Percentiles rank a stretch among this genome's conserved stretches.
Conservation (phyloP, 371 early-diverging fungal genomes). For the Entomophthora muscae region DNA sequence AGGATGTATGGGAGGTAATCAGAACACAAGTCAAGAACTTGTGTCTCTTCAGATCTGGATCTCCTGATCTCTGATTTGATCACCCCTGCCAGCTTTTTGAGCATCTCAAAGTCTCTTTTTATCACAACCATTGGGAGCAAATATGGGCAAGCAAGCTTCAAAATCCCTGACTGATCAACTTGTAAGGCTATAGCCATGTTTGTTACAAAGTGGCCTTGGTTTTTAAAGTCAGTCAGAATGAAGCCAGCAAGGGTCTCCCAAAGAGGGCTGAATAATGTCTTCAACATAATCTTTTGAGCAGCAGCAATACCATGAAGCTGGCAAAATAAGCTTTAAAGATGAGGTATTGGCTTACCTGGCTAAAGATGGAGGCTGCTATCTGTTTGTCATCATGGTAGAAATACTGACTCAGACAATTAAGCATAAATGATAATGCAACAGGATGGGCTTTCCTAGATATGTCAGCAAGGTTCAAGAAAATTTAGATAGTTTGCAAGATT, state of each 20-base stretch:
- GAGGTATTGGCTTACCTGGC: not conserved
- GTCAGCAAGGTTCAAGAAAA: not conserved
- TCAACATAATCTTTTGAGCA: not conserved
- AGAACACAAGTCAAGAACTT: not conserved
- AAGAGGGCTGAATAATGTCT: not conserved
- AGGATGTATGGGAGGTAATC: not conserved
- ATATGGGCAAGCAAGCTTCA: not conserved
- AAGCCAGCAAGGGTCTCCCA: not conserved
- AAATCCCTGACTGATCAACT: not conserved
- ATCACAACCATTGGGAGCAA: not conserved
- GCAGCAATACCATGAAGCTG: not conserved
- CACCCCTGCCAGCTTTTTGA: not conserved
- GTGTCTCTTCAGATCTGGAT: not conserved
- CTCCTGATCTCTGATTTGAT: not conserved
- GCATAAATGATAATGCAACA: not conserved
- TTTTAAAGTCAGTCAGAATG: not conserved
- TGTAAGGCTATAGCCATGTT: not conserved
- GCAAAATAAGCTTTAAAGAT: too few relatives aligned
- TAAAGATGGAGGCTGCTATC: not conserved
- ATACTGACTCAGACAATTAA: not conserved
- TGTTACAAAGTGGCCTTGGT: not conserved
- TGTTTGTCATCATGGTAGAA: not conserved
- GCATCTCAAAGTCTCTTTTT: not conserved
- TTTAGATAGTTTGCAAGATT: not conserved
- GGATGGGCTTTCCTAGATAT: not conserved